These are phyloP conservation scores for Sungouiella blattae DNA, from an alignment of 805 yeast species.

Conservation along the genomic window DNA sequence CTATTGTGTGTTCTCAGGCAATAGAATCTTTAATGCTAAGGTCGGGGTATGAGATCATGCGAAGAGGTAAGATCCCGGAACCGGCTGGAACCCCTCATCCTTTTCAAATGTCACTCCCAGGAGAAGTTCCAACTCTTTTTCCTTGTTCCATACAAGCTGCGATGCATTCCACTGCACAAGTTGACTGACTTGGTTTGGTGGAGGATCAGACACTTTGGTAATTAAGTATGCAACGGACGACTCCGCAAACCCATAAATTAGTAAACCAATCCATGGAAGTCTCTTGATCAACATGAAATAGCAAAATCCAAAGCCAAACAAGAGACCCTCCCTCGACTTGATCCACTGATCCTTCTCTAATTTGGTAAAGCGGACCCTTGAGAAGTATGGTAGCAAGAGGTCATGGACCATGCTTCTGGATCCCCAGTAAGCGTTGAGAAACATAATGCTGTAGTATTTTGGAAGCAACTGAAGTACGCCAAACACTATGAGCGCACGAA, in stretches of 20 bases:
- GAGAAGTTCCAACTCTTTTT: constrained; percentile 15
- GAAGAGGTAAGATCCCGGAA: constrained; percentile 23
- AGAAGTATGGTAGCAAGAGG: constrained; percentile 49
- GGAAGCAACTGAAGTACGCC: constrained; percentile 34
- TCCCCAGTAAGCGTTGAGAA: constrained; percentile 46
- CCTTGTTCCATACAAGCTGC: constrained; percentile 31
- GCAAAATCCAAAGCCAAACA: constrained; percentile 53
- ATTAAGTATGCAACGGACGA: constrained; percentile 51
- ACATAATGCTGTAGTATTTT: constrained; percentile 26
- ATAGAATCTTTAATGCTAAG: constrained; percentile 23
- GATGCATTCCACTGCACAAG: constrained; percentile 28
- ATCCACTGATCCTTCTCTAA: constrained; percentile 48
- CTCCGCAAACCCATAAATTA: constrained; percentile 52
- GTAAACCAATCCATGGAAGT: constrained; percentile 44
- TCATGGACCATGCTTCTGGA: constrained; percentile 42
- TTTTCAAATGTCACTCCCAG: constrained; percentile 17
- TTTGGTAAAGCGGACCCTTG: constrained; percentile 40
- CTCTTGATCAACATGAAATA: constrained; percentile 39
- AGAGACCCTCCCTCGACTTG: constrained; percentile 49
- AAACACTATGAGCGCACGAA: constrained; percentile 39
- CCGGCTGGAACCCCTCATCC: constrained; percentile 22
- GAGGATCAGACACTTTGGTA: constrained; percentile 51
- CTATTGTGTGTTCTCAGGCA: constrained; percentile 38
- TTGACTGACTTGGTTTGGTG: constrained; percentile 22
- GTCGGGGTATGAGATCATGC: constrained; percentile 6